Evolutionary conservation across 345 rosid species (phyloP), one percentile per base, ranked within the genome.

Genomic region (Acer yangbiense): DNA sequence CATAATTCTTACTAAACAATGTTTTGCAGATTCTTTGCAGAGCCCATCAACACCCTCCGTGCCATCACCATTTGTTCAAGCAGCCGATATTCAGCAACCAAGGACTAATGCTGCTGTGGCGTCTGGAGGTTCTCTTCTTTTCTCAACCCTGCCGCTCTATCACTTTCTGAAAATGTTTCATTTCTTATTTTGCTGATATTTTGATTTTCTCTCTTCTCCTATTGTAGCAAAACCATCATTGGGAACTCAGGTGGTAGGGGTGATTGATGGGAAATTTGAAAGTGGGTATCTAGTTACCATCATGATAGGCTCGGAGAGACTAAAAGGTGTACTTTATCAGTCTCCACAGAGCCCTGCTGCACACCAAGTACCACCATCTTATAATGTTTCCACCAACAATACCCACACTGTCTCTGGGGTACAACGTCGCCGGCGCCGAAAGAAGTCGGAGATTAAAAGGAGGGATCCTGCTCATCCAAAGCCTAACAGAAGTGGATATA

Each of bases 381-480:
- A 71, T 16, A 77, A 79, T 32, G 75, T 79, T 61, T 44, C 80
- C 62, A 77, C 84, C 17, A 77, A 83, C 17, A 77, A 58, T 63
- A 43, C 83, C 43, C 72, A 57, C 11, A 69, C 82, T 71, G 75
- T 71, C 17, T 18, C 85, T 2, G 91, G 88, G 44, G 72, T 84
- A 17, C 93, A 90, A 69, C 97, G 97, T 3, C 91, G 97, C 9
- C 88, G 97, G 9, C 91, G 98, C 68, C 83, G 98, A 82, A 94
- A 90, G 91, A 97, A 90, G 83, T 88, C 86, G 0, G 98, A 94
- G 87, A 97, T 92, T 41, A 93, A 86, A 80, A 91, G 92, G 80
- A 90, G 98, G 61, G 99, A 97, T 84, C 99, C 99, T 46, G 88
- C 87, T 81, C 98, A 89, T 85, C 99, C 99, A 0, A 94, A 97